Evolutionary conservation across 2,329 filamentous ascomycete genomes (phyloP).

Genomic region (Chalara sp.): DNA sequence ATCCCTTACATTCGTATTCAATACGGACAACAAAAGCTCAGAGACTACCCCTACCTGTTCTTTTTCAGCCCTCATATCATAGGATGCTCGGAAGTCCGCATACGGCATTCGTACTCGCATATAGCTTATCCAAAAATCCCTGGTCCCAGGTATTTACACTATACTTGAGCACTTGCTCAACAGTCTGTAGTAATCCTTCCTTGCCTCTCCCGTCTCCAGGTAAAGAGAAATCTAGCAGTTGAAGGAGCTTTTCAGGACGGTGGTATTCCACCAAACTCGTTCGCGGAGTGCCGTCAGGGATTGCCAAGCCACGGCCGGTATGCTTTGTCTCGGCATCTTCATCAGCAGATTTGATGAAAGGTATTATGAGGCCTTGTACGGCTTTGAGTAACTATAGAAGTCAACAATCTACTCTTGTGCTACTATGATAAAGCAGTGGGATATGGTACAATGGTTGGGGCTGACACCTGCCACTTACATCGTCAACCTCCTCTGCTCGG

Average conservation of each 20-base stretch:
- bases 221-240: slow-evolving; percentile 51
- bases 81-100: slow-evolving; percentile 17
- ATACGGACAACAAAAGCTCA: slow-evolving; percentile 73
- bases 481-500: slow-evolving; percentile 38
- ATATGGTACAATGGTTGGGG: neutral
- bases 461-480: slow-evolving; percentile 31
- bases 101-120: slow-evolving; percentile 80
- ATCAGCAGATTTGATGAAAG: slow-evolving; percentile 66
- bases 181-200: slow-evolving; percentile 64
- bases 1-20: slow-evolving; percentile 77
- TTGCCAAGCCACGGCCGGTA: slow-evolving; percentile 41
- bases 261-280: slow-evolving; percentile 60
- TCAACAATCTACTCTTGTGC: slow-evolving; percentile 5
- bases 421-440: neutral
- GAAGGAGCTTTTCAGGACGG: slow-evolving; percentile 49
- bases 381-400: slow-evolving; percentile 56
- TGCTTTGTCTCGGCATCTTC: slow-evolving; percentile 48
- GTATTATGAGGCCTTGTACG: slow-evolving; percentile 60
- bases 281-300: slow-evolving; percentile 32
- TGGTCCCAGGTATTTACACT: slow-evolving; percentile 99
- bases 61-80: neutral
- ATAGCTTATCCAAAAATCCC: slow-evolving; percentile 93
- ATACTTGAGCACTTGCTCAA: slow-evolving; percentile 68
- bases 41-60: slow-evolving; percentile 69
- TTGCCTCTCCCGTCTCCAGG: slow-evolving; percentile 56